A percentile compares a stretch with the other conserved stretches of the same genome.
phyloP scores from a whole-genome alignment of 441 rosid genomes.

The Francoa sonchifolia region DNA sequence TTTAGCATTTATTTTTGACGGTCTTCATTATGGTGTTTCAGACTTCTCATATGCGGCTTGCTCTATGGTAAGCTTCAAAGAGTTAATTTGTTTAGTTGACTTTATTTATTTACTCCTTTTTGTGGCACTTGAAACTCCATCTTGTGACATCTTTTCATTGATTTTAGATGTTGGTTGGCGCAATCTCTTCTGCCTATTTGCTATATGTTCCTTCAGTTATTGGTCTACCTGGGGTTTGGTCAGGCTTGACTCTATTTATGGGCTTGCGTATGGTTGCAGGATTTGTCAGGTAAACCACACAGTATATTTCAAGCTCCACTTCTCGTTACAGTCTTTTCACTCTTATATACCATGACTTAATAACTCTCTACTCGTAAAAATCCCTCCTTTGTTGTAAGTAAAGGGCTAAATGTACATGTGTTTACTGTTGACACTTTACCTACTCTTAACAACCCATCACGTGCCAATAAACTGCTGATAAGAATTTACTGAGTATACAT shows the following conservation, averaged over 20 bases:
- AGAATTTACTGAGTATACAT: no score
- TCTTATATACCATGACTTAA: no score
- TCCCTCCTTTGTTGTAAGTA: no score
- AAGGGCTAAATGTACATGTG: no score
- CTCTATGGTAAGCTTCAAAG: conserved; percentile 49
- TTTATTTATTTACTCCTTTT: neutral
- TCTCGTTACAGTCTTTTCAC: no score
- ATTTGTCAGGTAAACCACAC: conserved; percentile 16
- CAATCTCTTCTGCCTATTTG: conserved; percentile 21
- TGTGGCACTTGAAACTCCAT: neutral
- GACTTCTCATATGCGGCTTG: conserved; percentile 86
- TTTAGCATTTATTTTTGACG: conserved; percentile 84
- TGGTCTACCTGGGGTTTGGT: conserved; percentile 33
- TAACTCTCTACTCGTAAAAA: no score
- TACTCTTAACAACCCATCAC: no score
- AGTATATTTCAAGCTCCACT: neutral
- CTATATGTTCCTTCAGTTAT: conserved; percentile 17
- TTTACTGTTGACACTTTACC: no score
- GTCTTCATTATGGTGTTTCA: conserved; percentile 88
- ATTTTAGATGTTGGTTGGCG: conserved; percentile 69
- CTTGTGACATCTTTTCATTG: conserved; percentile 10
- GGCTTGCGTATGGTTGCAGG: conserved; percentile 28
- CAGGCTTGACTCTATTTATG: conserved; percentile 29
- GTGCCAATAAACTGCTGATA: no score
- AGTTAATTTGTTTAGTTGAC: neutral